phyloP scores from a whole-genome alignment of 306 rosid species.

The Trichosanthes truncata region DNA sequence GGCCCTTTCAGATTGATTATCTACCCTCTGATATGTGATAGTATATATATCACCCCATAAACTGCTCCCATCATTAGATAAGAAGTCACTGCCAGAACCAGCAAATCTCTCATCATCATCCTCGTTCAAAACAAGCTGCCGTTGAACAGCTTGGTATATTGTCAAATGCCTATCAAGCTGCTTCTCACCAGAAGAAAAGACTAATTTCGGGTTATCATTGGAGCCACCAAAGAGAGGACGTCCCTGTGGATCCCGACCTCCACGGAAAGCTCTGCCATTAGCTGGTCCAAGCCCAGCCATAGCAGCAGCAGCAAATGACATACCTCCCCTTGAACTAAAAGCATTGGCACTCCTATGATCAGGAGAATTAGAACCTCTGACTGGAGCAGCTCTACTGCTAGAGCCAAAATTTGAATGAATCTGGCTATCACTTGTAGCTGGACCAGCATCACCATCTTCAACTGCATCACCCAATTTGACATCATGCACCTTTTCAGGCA shows the following conservation, averaged over 20 bases:
- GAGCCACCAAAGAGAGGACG: constrained; percentile 57
- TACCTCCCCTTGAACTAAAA: constrained; percentile 74
- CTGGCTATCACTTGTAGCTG: constrained; percentile 59
- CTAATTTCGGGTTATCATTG: constrained; percentile 65
- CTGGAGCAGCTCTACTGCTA: constrained; percentile 71
- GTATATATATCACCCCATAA: constrained; percentile 94
- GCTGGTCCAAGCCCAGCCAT: constrained; percentile 96
- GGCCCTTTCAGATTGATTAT: constrained; percentile 53
- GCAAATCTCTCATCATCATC: constrained; percentile 92
- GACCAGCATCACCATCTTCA: constrained; percentile 58
- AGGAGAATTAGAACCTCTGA: constrained; percentile 52
- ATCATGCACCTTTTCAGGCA: constrained; percentile 94
- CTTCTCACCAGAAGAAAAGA: constrained; percentile 84
- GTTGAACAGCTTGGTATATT: constrained; percentile 92
- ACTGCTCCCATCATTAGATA: constrained; percentile 88
- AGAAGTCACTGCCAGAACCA: constrained; percentile 42
- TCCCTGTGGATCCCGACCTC: constrained; percentile 85
- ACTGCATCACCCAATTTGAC: constrained; percentile 82
- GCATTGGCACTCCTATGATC: constrained; percentile 70
- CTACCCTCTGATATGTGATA: constrained; percentile 82
- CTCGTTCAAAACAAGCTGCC: constrained; percentile 86
- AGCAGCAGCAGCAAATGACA: constrained; percentile 99
- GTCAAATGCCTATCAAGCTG: constrained; percentile 90
- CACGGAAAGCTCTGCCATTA: constrained; percentile 73
- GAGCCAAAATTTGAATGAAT: constrained; percentile 71